phyloP scores from a whole-genome alignment of 164 flowering plant genomes.

The Paratinospora sagittata region DNA sequence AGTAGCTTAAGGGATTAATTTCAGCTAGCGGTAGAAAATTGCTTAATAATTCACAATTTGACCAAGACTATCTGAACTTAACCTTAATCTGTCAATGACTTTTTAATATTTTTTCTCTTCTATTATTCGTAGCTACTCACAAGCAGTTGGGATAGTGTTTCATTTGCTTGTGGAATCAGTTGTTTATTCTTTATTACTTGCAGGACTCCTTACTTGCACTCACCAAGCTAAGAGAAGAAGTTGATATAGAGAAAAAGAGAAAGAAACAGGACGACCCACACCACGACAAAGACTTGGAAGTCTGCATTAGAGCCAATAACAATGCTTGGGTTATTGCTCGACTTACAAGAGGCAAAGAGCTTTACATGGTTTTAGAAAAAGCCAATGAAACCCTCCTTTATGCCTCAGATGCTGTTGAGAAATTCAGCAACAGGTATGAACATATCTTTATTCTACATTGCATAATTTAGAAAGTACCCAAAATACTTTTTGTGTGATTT shows the following conservation, averaged over 20 bases:
- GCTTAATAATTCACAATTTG: background rate
- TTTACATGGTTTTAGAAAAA: slow-evolving; percentile 90
- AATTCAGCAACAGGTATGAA: slow-evolving; percentile 78
- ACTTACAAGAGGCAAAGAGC: slow-evolving; percentile 74
- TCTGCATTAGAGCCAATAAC: slow-evolving; percentile 81
- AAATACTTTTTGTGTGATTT: background rate
- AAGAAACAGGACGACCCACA: slow-evolving; percentile 41
- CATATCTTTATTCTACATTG: background rate
- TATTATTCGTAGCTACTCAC: background rate
- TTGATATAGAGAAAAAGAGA: slow-evolving; percentile 71
- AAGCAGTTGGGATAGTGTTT: background rate
- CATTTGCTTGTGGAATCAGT: background rate
- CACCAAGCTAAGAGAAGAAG: slow-evolving; percentile 72
- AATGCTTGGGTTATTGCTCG: slow-evolving; percentile 91
- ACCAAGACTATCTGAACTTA: background rate
- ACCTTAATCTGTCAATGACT: background rate
- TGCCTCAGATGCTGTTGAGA: slow-evolving; percentile 85
- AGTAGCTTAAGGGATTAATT: background rate
- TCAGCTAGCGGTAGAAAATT: background rate
- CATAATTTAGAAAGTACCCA: background rate
- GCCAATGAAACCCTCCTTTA: slow-evolving; percentile 88
- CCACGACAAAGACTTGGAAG: slow-evolving; percentile 70
- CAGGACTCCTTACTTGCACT: slow-evolving; percentile 84
- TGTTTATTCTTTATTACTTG: background rate
- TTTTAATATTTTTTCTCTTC: background rate